Base-by-base conservation (phyloP, 1,284 basidiomycete species). In the Trichosporon sp. region DNA sequence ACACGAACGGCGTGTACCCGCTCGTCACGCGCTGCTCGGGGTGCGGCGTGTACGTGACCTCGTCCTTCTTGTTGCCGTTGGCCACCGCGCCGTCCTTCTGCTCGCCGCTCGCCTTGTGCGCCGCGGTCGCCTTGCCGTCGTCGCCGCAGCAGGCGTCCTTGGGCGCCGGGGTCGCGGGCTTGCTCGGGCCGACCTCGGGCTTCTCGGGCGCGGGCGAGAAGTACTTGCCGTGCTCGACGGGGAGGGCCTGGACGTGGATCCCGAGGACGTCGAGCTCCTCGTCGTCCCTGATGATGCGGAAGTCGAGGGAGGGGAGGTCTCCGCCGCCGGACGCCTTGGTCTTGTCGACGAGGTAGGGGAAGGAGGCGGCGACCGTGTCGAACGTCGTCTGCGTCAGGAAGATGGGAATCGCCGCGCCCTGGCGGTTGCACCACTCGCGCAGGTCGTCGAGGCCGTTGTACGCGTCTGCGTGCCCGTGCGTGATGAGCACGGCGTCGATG, bases 401-500 rank as follows among this genome's bases (percentile, higher is more conserved):
- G 31, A 82, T 76, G 1, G 80, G 80, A 35, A 83, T 82, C 1
- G 75, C 67, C 15, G 65, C 70, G 11, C 77, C 74, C 68, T 79
- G 79, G 21, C 80, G 73, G 12, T 77, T 72, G 70, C 80, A 81
- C 81, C 81, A 82, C 73, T 82, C 81, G 62, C 81, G 65, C 31
- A 80, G 66, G 70, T 79, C 78, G 72, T 79, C 79, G 21, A 79
- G 72, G 13, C 79, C 77, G 56, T 78, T 77, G 69, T 78, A 80
- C 27, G 79, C 80, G 70, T 82, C 80, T 47, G 80, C 80, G 69
- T 81, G 84, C 1, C 81, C 82, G 75, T 85, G 84, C 0, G 84
- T 85, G 64, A 84, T 75, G 18, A 85, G 73, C 4, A 84, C 83
- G 3, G 83, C 84, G 70, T 85, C 84, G 53, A 84, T 80, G 32